Conservation (phyloP, 2,329 filamentous ascomycete genomes). For the Penicillium sp. region DNA sequence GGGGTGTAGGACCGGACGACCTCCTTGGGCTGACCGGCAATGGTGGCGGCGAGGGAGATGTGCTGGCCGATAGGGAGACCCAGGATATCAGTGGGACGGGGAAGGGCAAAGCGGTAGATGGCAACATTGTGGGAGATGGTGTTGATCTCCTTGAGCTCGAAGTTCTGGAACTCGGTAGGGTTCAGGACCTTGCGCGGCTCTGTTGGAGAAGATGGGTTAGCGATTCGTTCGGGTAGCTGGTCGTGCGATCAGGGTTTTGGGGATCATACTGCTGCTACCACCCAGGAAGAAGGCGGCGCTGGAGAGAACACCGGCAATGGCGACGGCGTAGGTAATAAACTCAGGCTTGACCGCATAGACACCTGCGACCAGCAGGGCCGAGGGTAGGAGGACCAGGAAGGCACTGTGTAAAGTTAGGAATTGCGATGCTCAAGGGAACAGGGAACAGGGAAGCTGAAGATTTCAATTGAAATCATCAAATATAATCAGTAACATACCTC, state of each 20-base stretch:
- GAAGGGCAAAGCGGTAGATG: constrained; percentile 94
- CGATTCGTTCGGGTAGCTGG: neutral
- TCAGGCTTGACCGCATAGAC: constrained; percentile 76
- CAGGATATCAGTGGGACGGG: constrained; percentile 74
- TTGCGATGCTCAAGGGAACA: constrained; percentile 2
- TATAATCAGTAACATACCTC: constrained; percentile 24
- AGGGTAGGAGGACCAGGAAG: constrained; percentile 81
- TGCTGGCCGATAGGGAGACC: constrained; percentile 98
- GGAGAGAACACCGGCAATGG: constrained; percentile 66
- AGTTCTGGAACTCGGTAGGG: constrained; percentile 84
- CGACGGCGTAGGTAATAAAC: constrained; percentile 70
- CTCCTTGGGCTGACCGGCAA: constrained; percentile 76
- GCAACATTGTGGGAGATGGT: constrained; percentile 97
- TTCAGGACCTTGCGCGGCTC: constrained; percentile 81
- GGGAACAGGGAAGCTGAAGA: neutral
- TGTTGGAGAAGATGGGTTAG: constrained; percentile 37
- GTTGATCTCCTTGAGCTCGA: constrained; percentile 91
- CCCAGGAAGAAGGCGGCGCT: constrained; percentile 70
- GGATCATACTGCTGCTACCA: constrained; percentile 66
- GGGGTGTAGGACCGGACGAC: constrained; percentile 91
- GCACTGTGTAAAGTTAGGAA: constrained; percentile 24
- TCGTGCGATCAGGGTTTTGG: neutral
- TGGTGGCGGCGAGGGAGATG: constrained; percentile 87
- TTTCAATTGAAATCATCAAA: neutral
- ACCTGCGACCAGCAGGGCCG: constrained; percentile 74